Base-by-base conservation (phyloP, 306 rosid genomes). In the Geum urbanum region DNA sequence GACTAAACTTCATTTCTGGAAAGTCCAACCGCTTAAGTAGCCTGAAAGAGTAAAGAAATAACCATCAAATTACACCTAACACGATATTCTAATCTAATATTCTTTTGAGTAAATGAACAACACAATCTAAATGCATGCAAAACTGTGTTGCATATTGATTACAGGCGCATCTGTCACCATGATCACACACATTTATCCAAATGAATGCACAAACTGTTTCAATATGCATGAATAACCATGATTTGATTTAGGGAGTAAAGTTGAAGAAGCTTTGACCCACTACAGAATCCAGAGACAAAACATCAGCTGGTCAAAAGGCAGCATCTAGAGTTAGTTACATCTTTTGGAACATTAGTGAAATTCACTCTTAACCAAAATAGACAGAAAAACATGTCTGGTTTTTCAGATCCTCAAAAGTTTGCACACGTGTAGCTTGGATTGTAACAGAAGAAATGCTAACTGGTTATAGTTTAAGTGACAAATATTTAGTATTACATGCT, bases 21-120 rank as follows among this genome's bases (percentile, higher is more conserved):
- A 94, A 87, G 77, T 94, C 97, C 85, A 94, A 63, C 81, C 95
- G 91, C 95, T 91, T 94, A 37, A 94, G 97, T 79, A 90, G 76
- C 75, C 99, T 90, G 78, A 60, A 76, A 77, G 52, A 51, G 65
- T 50, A 64, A 74, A 67, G 40, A 72, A 69, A 72, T 71, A 37
- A 48, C 74, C 54, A 19, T 72, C 62, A 72, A 78, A 65, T 74
- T 52, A 63, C 76, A 69, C 13, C 15, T 8, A 53, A 6, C 1
- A 7, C 40, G 43, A 43, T 27, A 55, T 54, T 27, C 32, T 27
- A 27, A 27, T 27, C 32, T 27, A 27, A 2, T 27, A 27, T 27
- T 27, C 32, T 27, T 27, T 27, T 66, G 32, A 16, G 16, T 27
- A 19, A 40, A 22, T 44, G 32, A 16, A 5, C n/a, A 70, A 9